Conservation (phyloP, 2,329 filamentous ascomycete genomes). For the Colletotrichum salicis region DNA sequence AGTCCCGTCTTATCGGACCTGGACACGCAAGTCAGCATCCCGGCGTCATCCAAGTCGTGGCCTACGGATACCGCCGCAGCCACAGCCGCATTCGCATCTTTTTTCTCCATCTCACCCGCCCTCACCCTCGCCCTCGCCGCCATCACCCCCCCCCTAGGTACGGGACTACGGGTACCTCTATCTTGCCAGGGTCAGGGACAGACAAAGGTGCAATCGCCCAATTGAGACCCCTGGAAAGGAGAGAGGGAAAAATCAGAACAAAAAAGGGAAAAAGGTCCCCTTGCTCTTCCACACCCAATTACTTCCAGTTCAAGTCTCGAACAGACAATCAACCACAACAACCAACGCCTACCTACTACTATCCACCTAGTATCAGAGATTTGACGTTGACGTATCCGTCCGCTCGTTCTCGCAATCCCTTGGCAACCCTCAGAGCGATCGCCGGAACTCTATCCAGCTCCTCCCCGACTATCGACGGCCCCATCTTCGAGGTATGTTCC, state of each 20-base stretch:
- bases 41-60: constrained; percentile 19
- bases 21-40: constrained; percentile 11
- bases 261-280: neutral
- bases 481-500: neutral
- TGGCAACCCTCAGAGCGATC: constrained; percentile 1
- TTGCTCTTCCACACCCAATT: neutral
- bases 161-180: neutral
- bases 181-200: neutral
- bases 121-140: neutral
- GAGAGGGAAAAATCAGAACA: neutral
- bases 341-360: neutral
- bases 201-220: neutral
- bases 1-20: neutral
- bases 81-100: constrained; percentile 2
- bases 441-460: neutral
- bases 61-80: constrained; percentile 15
- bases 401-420: neutral
- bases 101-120: neutral
- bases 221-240: neutral
- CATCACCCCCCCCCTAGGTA: neutral
- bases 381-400: neutral
- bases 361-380: neutral
- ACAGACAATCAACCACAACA: neutral
- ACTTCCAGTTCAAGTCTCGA: neutral
- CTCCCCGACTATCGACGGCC: neutral